Percentiles rank a stretch among this genome's conserved stretches.
These are phyloP conservation scores for Sphagnum contortum DNA, from an alignment of 225 moss, liverwort and hornwort species.

Conservation along the genomic window DNA sequence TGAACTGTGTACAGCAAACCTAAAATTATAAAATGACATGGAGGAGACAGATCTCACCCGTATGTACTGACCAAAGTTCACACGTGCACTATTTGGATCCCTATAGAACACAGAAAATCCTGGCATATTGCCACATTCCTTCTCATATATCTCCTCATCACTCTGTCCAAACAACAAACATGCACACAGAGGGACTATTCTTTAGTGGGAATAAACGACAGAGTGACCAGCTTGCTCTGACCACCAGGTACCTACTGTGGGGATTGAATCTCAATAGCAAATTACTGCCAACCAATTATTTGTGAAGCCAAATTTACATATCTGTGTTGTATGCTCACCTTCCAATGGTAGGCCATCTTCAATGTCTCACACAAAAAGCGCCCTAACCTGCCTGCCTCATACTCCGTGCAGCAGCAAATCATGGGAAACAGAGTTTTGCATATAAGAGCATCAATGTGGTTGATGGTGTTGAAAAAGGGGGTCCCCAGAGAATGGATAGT, in stretches of 20 bases:
- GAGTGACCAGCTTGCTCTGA: no score
- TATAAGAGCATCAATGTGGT: slow-evolving; percentile 95
- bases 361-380: slow-evolving; percentile 93
- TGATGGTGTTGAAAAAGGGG: slow-evolving; percentile 96
- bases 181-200: not conserved
- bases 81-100: slow-evolving; percentile 88
- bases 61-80: slow-evolving; percentile 83
- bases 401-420: slow-evolving; percentile 99
- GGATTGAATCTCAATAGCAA: no score
- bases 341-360: slow-evolving; percentile 99
- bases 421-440: slow-evolving; percentile 98
- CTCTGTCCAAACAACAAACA: slow-evolving; percentile 43
- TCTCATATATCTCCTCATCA: slow-evolving; percentile 83
- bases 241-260: no score
- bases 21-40: no score
- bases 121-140: slow-evolving; percentile 99
- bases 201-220: not conserved
- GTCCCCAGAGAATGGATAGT: slow-evolving; percentile 92
- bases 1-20: not conserved
- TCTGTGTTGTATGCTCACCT: slow-evolving; percentile 35
- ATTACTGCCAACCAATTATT: no score
- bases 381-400: slow-evolving; percentile 92
- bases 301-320: no score
- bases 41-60: slow-evolving; percentile 27
- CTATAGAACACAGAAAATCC: slow-evolving; percentile 97